Base-by-base conservation (phyloP, 495 filamentous ascomycete species). In the Neurospora sp. region DNA sequence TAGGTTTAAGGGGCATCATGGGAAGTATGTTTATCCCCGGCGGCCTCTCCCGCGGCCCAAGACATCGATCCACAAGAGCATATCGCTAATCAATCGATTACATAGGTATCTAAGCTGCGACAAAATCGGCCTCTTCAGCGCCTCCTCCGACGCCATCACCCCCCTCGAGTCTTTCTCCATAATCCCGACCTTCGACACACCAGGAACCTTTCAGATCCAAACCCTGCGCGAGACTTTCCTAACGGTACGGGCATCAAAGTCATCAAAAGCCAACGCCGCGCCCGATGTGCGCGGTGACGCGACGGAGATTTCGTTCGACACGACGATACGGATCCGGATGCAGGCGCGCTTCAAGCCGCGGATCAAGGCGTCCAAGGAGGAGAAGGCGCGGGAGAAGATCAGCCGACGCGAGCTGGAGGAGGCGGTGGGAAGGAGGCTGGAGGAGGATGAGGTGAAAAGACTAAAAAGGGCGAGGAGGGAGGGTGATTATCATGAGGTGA, bases 301-400 rank as follows among this genome's bases (percentile, higher is more conserved):
- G 5, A 88, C 88, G 3, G 83, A 83, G 2, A 87, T 92, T 20
- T 89, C 86, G 27, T 94, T 94, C 77, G 89, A 88, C 72, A 93
- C 94, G 74, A 93, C 90, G 22, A 77, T 97, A 71, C 87, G 92
- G 71, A 89, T 98, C 76, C 90, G 96, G 35, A 96, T 98, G 93
- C 96, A 99, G 84, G 93, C 94, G 38, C 85, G 93, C 69, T 98
- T 96, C 80, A 97, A 98, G 85, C 94, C 94, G 59, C 87, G 87
- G 16, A 82, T 94, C 11, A 92, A 91, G 79, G 90, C 89, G 16
- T 85, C 84, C 3, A 97, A 93, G 79, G 91, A 92, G 77, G 89
- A 90, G 73, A 97, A 92, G 85, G 90, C 90, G 7, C 85, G 83
- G 77, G 91, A 93, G 78, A 96, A 94, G 85, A 91, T 98, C 69